A percentile compares a stretch with the other conserved stretches of the same genome.
Evolutionary conservation across 768 basidiomycete genomes (phyloP).

Genomic region (Leccinum olivaceopallidum): DNA sequence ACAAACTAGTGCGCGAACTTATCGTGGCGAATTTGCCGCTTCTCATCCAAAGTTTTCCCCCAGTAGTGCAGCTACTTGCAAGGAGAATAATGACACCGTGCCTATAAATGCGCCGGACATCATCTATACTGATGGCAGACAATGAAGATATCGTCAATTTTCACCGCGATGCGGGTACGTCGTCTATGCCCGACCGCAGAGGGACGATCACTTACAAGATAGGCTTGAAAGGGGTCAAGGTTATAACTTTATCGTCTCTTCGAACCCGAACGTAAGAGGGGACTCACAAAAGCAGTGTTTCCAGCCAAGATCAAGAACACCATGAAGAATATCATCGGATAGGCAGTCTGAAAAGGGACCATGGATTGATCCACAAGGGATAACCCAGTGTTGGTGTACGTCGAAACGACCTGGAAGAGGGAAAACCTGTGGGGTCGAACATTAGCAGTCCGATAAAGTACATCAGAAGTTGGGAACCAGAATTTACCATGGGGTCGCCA

Average conservation of each 20-base stretch:
- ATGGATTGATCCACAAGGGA: slow-evolving; percentile 89
- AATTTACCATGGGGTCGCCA: slow-evolving; percentile 66
- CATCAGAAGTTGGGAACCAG: not conserved
- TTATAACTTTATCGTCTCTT: not conserved
- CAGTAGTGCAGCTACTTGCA: too few species aligned
- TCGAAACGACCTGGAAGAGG: slow-evolving; percentile 79
- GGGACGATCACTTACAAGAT: slow-evolving; percentile 64
- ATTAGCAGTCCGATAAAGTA: not conserved
- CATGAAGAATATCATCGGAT: slow-evolving; percentile 75
- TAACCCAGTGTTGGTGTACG: slow-evolving; percentile 88
- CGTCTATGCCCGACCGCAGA: not conserved
- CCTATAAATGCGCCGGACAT: too few species aligned
- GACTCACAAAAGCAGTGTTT: slow-evolving; percentile 89
- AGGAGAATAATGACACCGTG: too few species aligned
- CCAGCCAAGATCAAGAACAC: slow-evolving; percentile 82
- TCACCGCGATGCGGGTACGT: too few species aligned
- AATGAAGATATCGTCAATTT: too few species aligned
- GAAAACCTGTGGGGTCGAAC: slow-evolving; percentile 61
- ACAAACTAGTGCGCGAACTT: too few species aligned
- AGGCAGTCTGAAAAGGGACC: slow-evolving; percentile 90
- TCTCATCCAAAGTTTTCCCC: too few species aligned
- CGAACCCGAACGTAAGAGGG: not conserved
- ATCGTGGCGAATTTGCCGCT: too few species aligned
- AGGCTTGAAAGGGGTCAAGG: slow-evolving; percentile 48
- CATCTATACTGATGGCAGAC: too few species aligned